These are phyloP conservation scores for Rubroboletus satanas DNA, from an alignment of 768 basidiomycete species.

Conservation along the genomic window DNA sequence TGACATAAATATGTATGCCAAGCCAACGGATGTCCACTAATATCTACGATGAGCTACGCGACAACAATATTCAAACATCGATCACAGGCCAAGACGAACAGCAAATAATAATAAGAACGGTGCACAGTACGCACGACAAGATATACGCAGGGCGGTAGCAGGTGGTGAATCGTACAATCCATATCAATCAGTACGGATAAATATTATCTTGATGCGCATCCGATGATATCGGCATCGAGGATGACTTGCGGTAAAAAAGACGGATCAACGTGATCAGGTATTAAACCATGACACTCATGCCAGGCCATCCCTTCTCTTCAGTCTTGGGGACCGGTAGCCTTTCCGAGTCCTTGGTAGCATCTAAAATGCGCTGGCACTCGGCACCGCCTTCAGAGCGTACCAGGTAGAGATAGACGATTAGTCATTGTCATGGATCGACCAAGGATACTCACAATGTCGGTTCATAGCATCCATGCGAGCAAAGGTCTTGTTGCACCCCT, in stretches of 20 bases:
- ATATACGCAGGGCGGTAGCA: background rate
- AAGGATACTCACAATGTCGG: constrained; percentile 69
- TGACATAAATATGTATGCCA: background rate
- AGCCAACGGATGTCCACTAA: background rate
- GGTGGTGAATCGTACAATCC: constrained; percentile 10
- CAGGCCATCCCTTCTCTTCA: constrained; percentile 30
- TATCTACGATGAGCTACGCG: background rate
- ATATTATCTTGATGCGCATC: constrained; percentile 19
- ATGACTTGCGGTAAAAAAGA: constrained; percentile 11
- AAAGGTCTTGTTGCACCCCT: constrained; percentile 90
- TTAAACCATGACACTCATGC: constrained; percentile 25
- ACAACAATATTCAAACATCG: background rate
- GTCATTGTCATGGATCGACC: background rate
- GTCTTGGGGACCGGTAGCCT: constrained; percentile 25
- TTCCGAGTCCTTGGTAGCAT: constrained; percentile 26
- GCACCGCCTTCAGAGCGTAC: constrained; percentile 79
- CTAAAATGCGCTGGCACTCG: constrained; percentile 54
- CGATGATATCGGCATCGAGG: constrained; percentile 19
- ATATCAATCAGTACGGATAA: constrained; percentile 21
- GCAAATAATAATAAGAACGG: background rate
- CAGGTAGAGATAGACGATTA: constrained; percentile 23
- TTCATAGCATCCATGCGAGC: constrained; percentile 93
- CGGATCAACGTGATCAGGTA: constrained; percentile 4
- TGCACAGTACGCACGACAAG: background rate
- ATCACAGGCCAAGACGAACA: too few relatives aligned